phyloP scores from a whole-genome alignment of 192 early-diverging fungal genomes.

The Coemansia sp. region DNA sequence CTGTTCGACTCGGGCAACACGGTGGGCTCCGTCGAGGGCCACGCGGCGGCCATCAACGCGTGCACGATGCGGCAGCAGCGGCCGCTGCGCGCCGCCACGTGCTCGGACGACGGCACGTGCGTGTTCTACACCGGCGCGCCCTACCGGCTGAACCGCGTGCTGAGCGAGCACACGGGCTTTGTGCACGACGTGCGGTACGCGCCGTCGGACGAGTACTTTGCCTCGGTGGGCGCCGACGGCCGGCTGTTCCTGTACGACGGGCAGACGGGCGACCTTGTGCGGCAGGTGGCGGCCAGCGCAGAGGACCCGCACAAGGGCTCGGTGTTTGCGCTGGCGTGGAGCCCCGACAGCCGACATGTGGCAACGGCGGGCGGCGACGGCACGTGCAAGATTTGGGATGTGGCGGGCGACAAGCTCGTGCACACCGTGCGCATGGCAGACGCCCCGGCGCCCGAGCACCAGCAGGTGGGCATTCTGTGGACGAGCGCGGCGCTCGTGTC shows the following conservation, averaged over 20 bases:
- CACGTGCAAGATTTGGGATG: constrained; percentile 91
- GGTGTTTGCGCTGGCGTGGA: constrained; percentile 87
- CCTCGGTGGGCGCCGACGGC: constrained; percentile 79
- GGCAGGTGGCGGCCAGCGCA: constrained; percentile 48
- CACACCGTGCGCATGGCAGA: constrained; percentile 56
- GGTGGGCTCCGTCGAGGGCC: constrained; percentile 87
- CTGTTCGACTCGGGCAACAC: constrained; percentile 86
- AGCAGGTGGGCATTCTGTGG: constrained; percentile 96
- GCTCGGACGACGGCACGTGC: constrained; percentile 84
- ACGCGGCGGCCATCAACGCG: constrained; percentile 84
- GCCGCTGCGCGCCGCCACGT: constrained; percentile 90
- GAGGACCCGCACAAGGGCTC: constrained; percentile 70
- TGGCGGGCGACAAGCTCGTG: constrained; percentile 65
- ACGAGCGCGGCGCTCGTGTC: constrained; percentile 69
- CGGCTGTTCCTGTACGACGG: constrained; percentile 94
- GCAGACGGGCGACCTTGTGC: constrained; percentile 76
- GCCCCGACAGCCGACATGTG: constrained; percentile 70
- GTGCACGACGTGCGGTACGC: constrained; percentile 87
- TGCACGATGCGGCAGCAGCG: constrained; percentile 85
- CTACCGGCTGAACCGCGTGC: constrained; percentile 72
- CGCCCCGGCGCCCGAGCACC: constrained; percentile 57
- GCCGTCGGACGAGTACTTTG: constrained; percentile 78
- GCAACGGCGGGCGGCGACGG: constrained; percentile 83
- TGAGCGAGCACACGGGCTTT: constrained; percentile 84
- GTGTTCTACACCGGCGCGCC: constrained; percentile 93